These are phyloP conservation scores for Orbilia quercus DNA, from an alignment of 2,329 filamentous ascomycete species.

Conservation along the genomic window DNA sequence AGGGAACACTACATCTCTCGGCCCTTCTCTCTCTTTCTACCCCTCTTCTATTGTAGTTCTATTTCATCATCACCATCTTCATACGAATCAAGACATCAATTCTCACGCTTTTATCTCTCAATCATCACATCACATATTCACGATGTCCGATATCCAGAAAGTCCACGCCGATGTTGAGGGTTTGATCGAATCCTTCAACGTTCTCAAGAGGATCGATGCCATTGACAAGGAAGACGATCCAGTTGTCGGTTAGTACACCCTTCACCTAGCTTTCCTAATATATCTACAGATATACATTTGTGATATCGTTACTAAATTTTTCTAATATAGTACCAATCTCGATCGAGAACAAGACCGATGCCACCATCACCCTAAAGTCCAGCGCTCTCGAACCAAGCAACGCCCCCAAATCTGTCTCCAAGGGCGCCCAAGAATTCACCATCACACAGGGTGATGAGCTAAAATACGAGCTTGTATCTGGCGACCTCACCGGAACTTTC, in stretches of 20 bases:
- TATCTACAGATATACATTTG: background rate
- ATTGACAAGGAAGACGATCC: constrained; percentile 20
- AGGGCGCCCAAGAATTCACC: constrained; percentile 24
- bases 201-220: constrained; percentile 22
- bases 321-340: constrained; percentile 22
- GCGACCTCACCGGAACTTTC: constrained; percentile 33
- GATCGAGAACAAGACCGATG: constrained; percentile 19
- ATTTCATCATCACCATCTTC: background rate
- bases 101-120: background rate
- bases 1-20: constrained; percentile 9
- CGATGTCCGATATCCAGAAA: constrained; percentile 19
- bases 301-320: background rate
- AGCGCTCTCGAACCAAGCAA: background rate
- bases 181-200: constrained; percentile 25
- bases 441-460: constrained; percentile 33
- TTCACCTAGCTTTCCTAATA: background rate
- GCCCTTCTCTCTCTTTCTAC: background rate
- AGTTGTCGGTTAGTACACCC: constrained; percentile 16
- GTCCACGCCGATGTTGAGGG: constrained; percentile 27
- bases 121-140: constrained; percentile 6
- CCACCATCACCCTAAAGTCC: constrained; percentile 25
- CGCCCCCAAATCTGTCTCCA: constrained; percentile 8
- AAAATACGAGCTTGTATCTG: constrained; percentile 34
- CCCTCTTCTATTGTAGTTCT: background rate
- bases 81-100: background rate